Evolutionary conservation across 352 stramenopile species (phyloP), one percentile per base, ranked within the genome.

Genomic region (Phytophthora pseudosyringae): DNA sequence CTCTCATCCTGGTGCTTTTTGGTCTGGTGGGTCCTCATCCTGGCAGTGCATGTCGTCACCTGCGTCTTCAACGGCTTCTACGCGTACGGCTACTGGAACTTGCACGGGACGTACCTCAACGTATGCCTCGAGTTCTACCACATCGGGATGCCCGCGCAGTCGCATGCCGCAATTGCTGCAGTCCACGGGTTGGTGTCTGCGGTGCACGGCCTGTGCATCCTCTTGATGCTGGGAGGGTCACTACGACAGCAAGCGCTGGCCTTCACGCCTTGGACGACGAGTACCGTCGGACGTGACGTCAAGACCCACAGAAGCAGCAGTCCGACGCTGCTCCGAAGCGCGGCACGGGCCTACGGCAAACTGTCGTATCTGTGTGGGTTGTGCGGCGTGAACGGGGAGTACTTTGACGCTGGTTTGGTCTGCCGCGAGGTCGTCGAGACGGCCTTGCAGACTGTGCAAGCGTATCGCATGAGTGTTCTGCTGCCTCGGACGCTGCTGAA

Each of bases 131-230:
- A 58, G 5, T 54, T 35, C 12, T 68, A 26, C 33, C 16, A 44
- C 21, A 59, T 68, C 25, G 57, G 58, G 13, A 49, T 72, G 38
- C 13, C 61, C 13, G 7, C 52, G 15, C 56, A 39, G 15, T 67
- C 58, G 39, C 58, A 65, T 16, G 29, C 29, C 11, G 38, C 40
- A 28, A 46, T 46, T 15, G 40, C 40, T 15, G 8, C 29, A 29
- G 18, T 46, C 15, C 40, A 46, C 9, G 16, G 16, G 2, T 29
- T n/a, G 3, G 18, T 46, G 18, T 46, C 16, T 46, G 18, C 40
- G 0, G 3, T 46, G 3, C 40, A 46, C 10, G 40, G 40, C 4
- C 13, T 10, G 15, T 46, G 40, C 40, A 31, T 46, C 7, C 6
- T 46, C 9, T 15, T 46, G 5, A 46, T 46, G 40, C 16, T 46